Evolutionary conservation across 2,329 filamentous ascomycete genomes (phyloP).

Genomic region (Botrytis galanthina): DNA sequence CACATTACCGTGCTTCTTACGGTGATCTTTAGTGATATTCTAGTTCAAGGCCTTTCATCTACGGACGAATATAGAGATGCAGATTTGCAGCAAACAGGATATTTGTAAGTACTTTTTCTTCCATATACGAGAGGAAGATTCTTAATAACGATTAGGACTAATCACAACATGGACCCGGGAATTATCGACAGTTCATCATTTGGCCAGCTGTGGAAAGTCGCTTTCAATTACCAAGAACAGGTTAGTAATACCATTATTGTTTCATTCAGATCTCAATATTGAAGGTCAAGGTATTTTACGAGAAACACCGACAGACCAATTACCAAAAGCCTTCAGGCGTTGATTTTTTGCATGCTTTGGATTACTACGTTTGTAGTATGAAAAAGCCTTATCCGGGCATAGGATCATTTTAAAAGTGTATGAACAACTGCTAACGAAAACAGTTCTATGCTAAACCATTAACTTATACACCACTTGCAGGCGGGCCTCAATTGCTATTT

Average conservation of each 20-base stretch:
- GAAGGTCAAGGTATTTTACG: neutral
- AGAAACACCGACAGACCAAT: neutral
- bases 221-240: constrained; percentile 19
- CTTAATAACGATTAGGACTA: constrained; percentile 32
- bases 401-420: constrained; percentile 25
- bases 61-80: constrained; percentile 19
- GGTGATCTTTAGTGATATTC: neutral
- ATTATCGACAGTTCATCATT: constrained; percentile 56
- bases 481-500: constrained; percentile 52
- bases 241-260: neutral
- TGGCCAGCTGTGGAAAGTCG: constrained; percentile 52
- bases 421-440: constrained; percentile 49
- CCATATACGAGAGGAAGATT: neutral
- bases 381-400: neutral
- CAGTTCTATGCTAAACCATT: constrained; percentile 53
- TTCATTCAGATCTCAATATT: neutral
- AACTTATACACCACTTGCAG: constrained; percentile 50
- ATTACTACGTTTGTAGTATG: neutral
- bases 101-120: neutral
- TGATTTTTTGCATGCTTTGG: neutral
- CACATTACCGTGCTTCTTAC: neutral
- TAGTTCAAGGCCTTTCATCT: neutral
- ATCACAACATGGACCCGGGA: constrained; percentile 62
- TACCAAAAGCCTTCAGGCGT: neutral
- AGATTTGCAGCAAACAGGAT: constrained; percentile 14